A percentile compares a stretch with the other conserved stretches of the same genome.
phyloP scores from a whole-genome alignment of 202 grass and related monocot genomes.

The Digitaria exilis region DNA sequence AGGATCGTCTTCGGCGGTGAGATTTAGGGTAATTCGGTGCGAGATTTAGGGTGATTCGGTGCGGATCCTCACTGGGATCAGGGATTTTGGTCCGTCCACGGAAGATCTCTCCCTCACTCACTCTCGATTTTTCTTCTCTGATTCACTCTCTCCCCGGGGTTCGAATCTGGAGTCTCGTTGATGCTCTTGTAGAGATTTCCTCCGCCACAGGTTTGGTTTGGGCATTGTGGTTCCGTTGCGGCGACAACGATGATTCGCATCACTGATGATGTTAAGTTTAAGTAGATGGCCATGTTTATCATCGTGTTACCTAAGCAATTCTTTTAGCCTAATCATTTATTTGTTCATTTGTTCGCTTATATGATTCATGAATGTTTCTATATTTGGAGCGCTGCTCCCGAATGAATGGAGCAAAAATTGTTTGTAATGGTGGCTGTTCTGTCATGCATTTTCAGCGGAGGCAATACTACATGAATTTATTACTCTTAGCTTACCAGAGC shows the following conservation, averaged over 20 bases:
- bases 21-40: too few species aligned
- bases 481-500: slow-evolving; percentile 96
- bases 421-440: slow-evolving; percentile 24
- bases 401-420: background rate
- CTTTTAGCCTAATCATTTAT: background rate
- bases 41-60: slow-evolving; percentile 11
- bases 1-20: background rate
- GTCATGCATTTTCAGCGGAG: slow-evolving; percentile 53
- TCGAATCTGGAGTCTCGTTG: slow-evolving; percentile 16
- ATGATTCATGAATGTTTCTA: background rate
- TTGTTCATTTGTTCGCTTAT: background rate
- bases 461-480: slow-evolving; percentile 62
- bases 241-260: background rate
- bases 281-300: background rate
- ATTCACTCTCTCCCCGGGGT: background rate
- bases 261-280: background rate
- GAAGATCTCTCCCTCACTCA: background rate
- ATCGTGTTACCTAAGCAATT: background rate
- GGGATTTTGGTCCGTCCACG: background rate
- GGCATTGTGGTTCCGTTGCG: background rate
- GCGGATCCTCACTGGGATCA: background rate
- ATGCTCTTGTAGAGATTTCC: background rate
- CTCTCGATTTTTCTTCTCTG: background rate
- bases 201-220: background rate
- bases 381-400: background rate